These are phyloP conservation scores for Termitomyces sp. DNA, from an alignment of 768 basidiomycete genomes.

Conservation along the genomic window DNA sequence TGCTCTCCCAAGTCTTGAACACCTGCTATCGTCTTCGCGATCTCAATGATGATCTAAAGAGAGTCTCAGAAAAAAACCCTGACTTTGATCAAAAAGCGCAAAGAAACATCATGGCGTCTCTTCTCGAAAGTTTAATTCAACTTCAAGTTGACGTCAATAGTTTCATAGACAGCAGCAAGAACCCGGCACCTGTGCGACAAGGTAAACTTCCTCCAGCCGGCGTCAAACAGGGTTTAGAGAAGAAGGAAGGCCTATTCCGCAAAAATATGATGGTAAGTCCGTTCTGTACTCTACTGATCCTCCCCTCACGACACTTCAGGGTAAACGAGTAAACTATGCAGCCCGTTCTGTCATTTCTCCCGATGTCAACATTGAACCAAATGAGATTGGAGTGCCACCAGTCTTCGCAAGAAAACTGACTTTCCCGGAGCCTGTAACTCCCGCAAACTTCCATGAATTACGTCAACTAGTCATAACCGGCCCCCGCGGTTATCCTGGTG, in stretches of 20 bases:
- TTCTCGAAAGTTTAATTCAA: slow-evolving; percentile 81
- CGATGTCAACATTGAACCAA: slow-evolving; percentile 98
- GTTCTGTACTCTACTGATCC: neutral
- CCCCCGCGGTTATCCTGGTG: slow-evolving; percentile 84
- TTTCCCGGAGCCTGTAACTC: slow-evolving; percentile 95
- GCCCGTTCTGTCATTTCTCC: slow-evolving; percentile 99
- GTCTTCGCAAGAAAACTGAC: slow-evolving; percentile 96
- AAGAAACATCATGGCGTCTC: slow-evolving; percentile 52
- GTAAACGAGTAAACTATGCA: slow-evolving; percentile 98
- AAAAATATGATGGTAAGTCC: slow-evolving; percentile 95
- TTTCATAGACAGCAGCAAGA: slow-evolving; percentile 96
- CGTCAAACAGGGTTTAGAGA: slow-evolving; percentile 95
- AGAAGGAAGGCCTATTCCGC: slow-evolving; percentile 97
- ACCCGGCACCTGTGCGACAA: slow-evolving; percentile 76
- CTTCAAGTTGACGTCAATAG: slow-evolving; percentile 94
- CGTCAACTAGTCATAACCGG: slow-evolving; percentile 89
- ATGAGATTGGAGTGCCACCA: slow-evolving; percentile 97
- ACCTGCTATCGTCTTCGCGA: slow-evolving; percentile 80
- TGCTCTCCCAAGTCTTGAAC: slow-evolving; percentile 72
- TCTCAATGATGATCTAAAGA: slow-evolving; percentile 58
- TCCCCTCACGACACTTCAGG: slow-evolving; percentile 38
- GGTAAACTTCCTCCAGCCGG: slow-evolving; percentile 91
- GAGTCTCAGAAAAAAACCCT: slow-evolving; percentile 54
- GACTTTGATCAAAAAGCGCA: slow-evolving; percentile 44
- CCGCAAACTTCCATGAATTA: slow-evolving; percentile 83